Evolutionary conservation across 1,284 basidiomycete genomes (phyloP), one percentile per base, ranked within the genome.

Genomic region (Pisolithus thermaeus): DNA sequence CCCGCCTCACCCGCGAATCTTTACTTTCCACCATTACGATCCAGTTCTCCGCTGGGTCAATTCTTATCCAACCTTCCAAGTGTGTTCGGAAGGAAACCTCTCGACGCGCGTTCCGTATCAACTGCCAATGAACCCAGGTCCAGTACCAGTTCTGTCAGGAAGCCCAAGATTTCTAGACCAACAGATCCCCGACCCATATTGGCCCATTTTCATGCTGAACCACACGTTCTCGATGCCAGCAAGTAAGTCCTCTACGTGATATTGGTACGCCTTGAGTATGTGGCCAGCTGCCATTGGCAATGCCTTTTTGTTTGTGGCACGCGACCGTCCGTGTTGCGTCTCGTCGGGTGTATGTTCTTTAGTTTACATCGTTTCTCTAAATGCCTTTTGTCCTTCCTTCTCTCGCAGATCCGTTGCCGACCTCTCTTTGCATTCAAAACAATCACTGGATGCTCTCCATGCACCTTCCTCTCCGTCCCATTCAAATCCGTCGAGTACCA

Each of bases 111-210:
- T 20, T 47, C 59, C n/a, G 50, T 64, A 32, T 68, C 73, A 22
- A 58, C 61, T 4, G 55, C 62, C 6, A 56, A 64, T n/a, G 70
- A 68, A 28, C 78, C 82, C 2, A 73, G 83, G 54, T 60, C 77
- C 2, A 83, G 81, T 56, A 73, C 73, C 30, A 80, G 79, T 58
- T 71, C 79, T 3, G 61, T 64, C 50, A 75, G 87, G 58, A 86
- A 84, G 54, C 83, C 80, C 50, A 89, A 87, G 73, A 90, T 90
- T 37, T 90, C 88, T 30, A 81, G 82, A 48, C 87, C 87, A 3
- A 88, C 86, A 1, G 87, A 90, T 61, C 87, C 87, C 9, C 72
- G 87, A 18, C 87, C 87, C 7, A 83, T 90, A 49, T 66, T 83
- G 54, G 76, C 78, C 55, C 70, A 69, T 23, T 77, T 78, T 59